Conservation (phyloP, 1,284 basidiomycete genomes). For the Ganoderma sp. region DNA sequence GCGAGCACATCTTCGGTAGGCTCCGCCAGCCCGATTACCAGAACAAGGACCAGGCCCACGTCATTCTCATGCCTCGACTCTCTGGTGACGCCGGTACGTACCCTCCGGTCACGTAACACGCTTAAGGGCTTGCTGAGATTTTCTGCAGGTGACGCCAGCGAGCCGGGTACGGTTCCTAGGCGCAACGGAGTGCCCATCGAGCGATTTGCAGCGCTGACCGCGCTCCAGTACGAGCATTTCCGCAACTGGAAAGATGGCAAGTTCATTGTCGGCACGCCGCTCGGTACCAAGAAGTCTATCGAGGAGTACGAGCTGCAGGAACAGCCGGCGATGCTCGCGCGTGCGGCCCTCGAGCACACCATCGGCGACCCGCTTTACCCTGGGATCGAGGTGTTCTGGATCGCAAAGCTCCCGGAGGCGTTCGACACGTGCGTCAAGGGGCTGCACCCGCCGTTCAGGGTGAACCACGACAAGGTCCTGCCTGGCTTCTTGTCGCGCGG, state of each 20-base stretch:
- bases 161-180: neutral
- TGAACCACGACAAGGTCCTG: constrained; percentile 18
- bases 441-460: constrained; percentile 27
- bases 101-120: neutral
- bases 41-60: constrained; percentile 26
- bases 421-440: constrained; percentile 6
- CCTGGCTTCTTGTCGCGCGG: constrained; percentile 29
- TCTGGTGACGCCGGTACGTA: constrained; percentile 35
- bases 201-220: constrained; percentile 38
- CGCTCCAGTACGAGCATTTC: constrained; percentile 42
- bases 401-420: constrained; percentile 17
- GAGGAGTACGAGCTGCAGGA: constrained; percentile 28
- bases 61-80: constrained; percentile 41
- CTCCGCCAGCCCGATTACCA: constrained; percentile 29
- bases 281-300: constrained; percentile 13
- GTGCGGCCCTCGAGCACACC: constrained; percentile 40
- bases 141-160: neutral
- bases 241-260: constrained; percentile 39
- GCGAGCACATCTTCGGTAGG: constrained; percentile 30
- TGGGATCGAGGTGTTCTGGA: constrained; percentile 34
- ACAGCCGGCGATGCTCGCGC: constrained; percentile 38
- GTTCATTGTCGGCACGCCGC: constrained; percentile 26
- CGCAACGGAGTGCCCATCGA: constrained; percentile 16
- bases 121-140: neutral
- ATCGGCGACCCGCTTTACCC: constrained; percentile 45